Evolutionary conservation across 768 basidiomycete species (phyloP), one percentile per base, ranked within the genome.

Genomic region (Phanerodontia chrysosporium): DNA sequence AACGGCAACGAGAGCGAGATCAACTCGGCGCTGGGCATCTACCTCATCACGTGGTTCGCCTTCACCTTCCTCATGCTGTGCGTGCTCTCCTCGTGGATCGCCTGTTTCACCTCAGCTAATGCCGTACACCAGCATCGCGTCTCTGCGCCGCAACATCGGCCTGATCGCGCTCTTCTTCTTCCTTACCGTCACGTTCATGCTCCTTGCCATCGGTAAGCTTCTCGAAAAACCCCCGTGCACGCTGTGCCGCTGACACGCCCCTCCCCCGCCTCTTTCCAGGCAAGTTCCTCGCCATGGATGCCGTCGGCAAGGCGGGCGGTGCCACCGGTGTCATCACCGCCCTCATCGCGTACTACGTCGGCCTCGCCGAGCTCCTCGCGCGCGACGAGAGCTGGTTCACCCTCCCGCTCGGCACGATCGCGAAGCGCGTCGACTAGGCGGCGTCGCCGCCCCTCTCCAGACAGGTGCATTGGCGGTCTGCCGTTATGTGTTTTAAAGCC

Each of bases 11-110:
- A 10, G 18, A 21, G 35, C 8, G 80, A 85, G 65, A 67, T 87
- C 13, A 49, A 64, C 6, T 78, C 80, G 49, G 91, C 89, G 0
- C 65, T 94, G 13, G 90, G 87, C 2, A 86, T 93, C 58, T 93
- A 82, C 74, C 77, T 93, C 25, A 76, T 83, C 48, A 76, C 83
- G 18, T 94, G 92, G 92, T 82, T 81, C 65, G 72, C 90, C 60
- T 74, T 92, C 30, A 90, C 91, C 0, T 79, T 83, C 72, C 71
- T 90, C 66, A 76, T 91, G 63, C 60, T 85, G 90, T 91, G 56
- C 65, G 84, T 76, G 0, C 27, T 16, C 22, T 35, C 14, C 32
- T 14, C 1, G 18, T 16, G 39, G 7, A 35, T 39, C 10, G 16
- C 29, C 8, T 51, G 10, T 28, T n/a, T 9, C 44, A 24, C 7